phyloP scores from a whole-genome alignment of 306 rosid genomes.

The Ormosia semicastrata region DNA sequence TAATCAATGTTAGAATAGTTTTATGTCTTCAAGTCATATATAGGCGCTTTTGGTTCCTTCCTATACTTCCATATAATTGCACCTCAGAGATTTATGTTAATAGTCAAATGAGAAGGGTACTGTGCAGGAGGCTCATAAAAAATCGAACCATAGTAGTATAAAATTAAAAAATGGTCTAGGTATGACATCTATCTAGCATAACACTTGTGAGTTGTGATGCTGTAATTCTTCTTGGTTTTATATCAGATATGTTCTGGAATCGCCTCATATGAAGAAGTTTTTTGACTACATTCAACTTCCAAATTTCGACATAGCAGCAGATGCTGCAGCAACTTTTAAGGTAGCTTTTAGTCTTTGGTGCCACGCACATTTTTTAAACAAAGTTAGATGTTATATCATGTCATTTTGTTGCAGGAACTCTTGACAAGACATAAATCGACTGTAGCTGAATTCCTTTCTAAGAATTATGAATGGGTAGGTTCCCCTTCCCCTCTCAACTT shows the following conservation, averaged over 20 bases:
- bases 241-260: constrained; percentile 83
- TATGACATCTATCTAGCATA: background rate
- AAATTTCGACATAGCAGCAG: constrained; percentile 91
- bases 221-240: constrained; percentile 14
- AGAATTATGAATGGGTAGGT: constrained; percentile 86
- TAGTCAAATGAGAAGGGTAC: background rate
- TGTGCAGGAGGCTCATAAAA: background rate
- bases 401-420: constrained; percentile 67
- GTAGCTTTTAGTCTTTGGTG: constrained; percentile 28
- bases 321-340: constrained; percentile 94
- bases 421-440: constrained; percentile 96
- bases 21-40: background rate
- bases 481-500: background rate
- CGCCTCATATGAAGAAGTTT: constrained; percentile 76
- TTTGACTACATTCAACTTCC: constrained; percentile 88
- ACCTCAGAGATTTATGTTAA: background rate
- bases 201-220: background rate
- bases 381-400: background rate
- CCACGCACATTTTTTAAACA: background rate
- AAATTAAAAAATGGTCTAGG: background rate
- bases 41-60: background rate
- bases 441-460: constrained; percentile 81
- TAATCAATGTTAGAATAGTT: background rate
- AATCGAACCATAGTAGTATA: background rate
- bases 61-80: background rate